Percentiles rank a stretch among this genome's conserved stretches.
These are phyloP conservation scores for Coemansia sp. DNA, from an alignment of 192 early-diverging fungal genomes.

Conservation along the genomic window DNA sequence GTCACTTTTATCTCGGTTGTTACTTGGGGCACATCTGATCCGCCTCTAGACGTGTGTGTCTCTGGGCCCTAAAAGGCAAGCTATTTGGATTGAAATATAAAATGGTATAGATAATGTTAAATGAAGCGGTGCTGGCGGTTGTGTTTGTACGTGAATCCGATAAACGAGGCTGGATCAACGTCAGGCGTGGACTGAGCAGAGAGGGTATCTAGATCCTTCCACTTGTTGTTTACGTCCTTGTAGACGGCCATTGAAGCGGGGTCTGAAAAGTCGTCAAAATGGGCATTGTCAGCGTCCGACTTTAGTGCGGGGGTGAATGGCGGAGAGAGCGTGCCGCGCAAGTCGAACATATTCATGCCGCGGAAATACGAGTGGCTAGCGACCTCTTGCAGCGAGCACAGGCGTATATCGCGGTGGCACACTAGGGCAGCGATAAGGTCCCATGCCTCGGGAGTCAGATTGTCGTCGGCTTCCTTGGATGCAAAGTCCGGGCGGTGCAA, in stretches of 20 bases:
- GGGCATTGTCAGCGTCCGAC: constrained; percentile 75
- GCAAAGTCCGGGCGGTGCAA: constrained; percentile 75
- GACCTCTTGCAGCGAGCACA: constrained; percentile 58
- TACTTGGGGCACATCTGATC: constrained; percentile 47
- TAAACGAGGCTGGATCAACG: constrained; percentile 77
- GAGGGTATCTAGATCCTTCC: constrained; percentile 42
- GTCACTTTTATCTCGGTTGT: constrained; percentile 63
- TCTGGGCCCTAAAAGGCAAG: constrained; percentile 5
- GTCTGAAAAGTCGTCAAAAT: constrained; percentile 77
- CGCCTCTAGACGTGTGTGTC: constrained; percentile 36
- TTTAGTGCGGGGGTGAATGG: constrained; percentile 73
- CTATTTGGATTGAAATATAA: background rate
- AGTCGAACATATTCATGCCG: constrained; percentile 62
- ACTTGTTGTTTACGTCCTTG: constrained; percentile 61
- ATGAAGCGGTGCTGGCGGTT: constrained; percentile 48
- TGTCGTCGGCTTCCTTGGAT: constrained; percentile 77
- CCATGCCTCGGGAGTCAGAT: constrained; percentile 77
- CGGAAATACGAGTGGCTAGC: constrained; percentile 65
- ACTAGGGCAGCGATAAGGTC: constrained; percentile 66
- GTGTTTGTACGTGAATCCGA: constrained; percentile 77
- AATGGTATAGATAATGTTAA: background rate
- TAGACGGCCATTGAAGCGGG: constrained; percentile 61
- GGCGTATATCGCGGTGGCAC: constrained; percentile 58
- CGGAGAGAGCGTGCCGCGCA: constrained; percentile 64
- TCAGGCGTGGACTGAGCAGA: constrained; percentile 41